These are phyloP conservation scores for Myxozyma vanderwaltii DNA, from an alignment of 805 yeast genomes.

Conservation along the genomic window DNA sequence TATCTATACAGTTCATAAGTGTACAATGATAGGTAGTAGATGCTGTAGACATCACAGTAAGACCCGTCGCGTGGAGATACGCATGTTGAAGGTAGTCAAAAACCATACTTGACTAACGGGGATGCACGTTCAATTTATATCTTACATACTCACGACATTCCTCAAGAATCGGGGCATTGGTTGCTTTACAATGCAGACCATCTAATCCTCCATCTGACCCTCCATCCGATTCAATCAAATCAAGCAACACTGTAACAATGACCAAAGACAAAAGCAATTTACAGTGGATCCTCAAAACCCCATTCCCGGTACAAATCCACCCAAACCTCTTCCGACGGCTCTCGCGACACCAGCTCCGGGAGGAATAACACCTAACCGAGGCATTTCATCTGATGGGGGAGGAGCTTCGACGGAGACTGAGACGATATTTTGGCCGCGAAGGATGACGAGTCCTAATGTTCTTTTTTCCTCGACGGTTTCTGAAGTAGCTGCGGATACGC, in stretches of 20 bases:
- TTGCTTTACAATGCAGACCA: neutral
- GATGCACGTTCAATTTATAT: too few relatives aligned
- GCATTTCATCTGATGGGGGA: conserved; percentile 47
- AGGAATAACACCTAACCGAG: conserved; percentile 39
- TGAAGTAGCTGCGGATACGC: conserved; percentile 39
- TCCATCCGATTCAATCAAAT: neutral
- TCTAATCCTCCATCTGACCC: too few relatives aligned
- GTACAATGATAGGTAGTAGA: too few relatives aligned
- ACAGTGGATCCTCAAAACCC: conserved; percentile 18
- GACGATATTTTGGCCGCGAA: conserved; percentile 86
- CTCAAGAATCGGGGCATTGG: too few relatives aligned
- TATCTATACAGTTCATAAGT: too few relatives aligned
- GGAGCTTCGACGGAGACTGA: conserved; percentile 72
- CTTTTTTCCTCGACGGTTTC: conserved; percentile 67
- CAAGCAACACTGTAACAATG: neutral
- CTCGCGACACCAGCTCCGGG: conserved; percentile 44
- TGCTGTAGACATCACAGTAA: too few relatives aligned
- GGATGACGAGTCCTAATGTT: conserved; percentile 73
- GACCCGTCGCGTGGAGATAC: too few relatives aligned
- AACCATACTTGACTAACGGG: too few relatives aligned
- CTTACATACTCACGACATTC: too few relatives aligned
- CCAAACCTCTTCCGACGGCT: conserved; percentile 40
- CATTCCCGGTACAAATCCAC: conserved; percentile 38
- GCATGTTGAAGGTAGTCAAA: too few relatives aligned
- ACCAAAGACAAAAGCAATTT: neutral